A percentile compares a stretch with the other conserved stretches of the same genome.
phyloP scores from a whole-genome alignment of 129 eudicot species.

The Escallonia herrerae region DNA sequence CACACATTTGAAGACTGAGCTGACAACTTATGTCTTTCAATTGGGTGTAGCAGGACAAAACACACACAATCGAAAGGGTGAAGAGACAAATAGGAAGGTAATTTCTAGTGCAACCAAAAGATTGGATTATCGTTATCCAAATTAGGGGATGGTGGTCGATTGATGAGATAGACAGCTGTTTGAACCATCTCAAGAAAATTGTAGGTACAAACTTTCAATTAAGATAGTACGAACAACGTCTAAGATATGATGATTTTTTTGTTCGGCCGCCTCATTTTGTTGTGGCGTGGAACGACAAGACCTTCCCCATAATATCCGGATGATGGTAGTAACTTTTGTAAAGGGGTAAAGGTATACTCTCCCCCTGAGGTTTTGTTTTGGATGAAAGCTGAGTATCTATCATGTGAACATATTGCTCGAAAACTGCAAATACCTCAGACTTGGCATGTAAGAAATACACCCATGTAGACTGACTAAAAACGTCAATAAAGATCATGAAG shows the following conservation, averaged over 20 bases:
- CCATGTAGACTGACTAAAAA: conserved; percentile 8
- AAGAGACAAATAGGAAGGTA: not conserved
- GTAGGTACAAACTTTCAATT: not conserved
- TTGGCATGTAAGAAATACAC: conserved; percentile 7
- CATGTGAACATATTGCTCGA: not conserved
- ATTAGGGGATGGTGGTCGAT: not conserved
- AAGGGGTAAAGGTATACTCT: not conserved
- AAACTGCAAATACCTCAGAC: conserved; percentile 1
- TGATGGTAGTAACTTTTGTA: not conserved
- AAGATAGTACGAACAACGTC: conserved; percentile 3
- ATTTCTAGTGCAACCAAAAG: not conserved
- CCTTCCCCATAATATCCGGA: not conserved
- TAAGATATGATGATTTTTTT: conserved; percentile 8
- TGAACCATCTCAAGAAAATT: not conserved
- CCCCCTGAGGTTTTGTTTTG: not conserved
- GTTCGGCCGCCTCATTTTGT: conserved; percentile 13
- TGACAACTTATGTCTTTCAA: too few relatives aligned
- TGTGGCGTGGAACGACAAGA: conserved; percentile 14
- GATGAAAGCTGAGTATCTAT: conserved; percentile 8
- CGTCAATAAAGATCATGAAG: too few relatives aligned
- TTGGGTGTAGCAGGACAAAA: too few relatives aligned
- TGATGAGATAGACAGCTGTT: not conserved
- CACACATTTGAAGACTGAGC: not conserved
- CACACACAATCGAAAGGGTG: not conserved
- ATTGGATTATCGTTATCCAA: not conserved